Percentiles rank a stretch among this genome's conserved stretches.
Conservation (phyloP, 257 asterid genomes). For the Solanum piurae region DNA sequence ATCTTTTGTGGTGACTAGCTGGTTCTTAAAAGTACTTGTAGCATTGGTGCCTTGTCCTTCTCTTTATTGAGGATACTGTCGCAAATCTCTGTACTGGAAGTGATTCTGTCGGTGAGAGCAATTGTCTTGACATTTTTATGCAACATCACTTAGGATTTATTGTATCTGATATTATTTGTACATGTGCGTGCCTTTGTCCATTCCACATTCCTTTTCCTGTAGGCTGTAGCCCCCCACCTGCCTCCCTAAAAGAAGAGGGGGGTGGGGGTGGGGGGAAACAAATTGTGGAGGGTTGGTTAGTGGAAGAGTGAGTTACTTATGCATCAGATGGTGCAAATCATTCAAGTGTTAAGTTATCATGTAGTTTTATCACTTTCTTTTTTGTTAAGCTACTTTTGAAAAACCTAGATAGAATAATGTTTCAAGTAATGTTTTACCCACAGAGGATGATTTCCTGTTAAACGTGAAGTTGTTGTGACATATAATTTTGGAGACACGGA, state of each 20-base stretch:
- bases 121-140: background rate
- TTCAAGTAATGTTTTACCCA: background rate
- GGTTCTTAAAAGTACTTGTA: too few species aligned
- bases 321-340: background rate
- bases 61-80: constrained; percentile 47
- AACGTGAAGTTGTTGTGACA: too few species aligned
- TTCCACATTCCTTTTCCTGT: background rate
- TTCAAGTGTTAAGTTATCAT: background rate
- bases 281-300: background rate
- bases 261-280: background rate
- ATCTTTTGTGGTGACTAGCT: too few species aligned
- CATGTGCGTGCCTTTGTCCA: background rate
- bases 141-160: background rate
- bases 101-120: constrained; percentile 4
- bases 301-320: background rate
- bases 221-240: background rate
- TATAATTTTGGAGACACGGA: background rate
- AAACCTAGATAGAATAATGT: background rate
- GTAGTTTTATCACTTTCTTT: background rate
- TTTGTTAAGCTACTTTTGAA: background rate
- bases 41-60: constrained; percentile 16
- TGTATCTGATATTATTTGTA: background rate
- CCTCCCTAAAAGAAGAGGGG: background rate
- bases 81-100: constrained; percentile 39
- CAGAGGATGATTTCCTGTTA: too few species aligned